These are phyloP conservation scores for Epichloe hybrida DNA, from an alignment of 2,329 filamentous ascomycete species.

Conservation along the genomic window DNA sequence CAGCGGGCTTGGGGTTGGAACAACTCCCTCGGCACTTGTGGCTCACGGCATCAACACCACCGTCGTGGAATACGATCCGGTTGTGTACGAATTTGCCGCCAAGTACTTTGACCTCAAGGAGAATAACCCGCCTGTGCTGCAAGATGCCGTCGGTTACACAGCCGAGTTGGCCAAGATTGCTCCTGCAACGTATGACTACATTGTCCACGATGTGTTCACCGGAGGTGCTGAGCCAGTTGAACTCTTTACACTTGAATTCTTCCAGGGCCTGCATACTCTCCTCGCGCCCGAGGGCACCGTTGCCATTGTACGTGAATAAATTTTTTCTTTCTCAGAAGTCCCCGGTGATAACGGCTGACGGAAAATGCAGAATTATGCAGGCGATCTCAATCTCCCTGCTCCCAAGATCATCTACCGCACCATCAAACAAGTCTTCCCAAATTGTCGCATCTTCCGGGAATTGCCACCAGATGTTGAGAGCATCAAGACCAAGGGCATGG, in stretches of 20 bases:
- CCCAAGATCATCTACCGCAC: conserved; percentile 71
- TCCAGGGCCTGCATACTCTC: conserved; percentile 55
- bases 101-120: conserved; percentile 70
- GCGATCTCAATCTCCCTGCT: conserved; percentile 65
- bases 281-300: conserved; percentile 69
- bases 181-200: conserved; percentile 62
- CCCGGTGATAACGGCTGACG: conserved; percentile 8
- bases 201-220: conserved; percentile 95
- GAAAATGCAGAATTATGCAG: conserved; percentile 69
- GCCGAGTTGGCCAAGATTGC: conserved; percentile 28
- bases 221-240: conserved; percentile 82
- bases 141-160: conserved; percentile 66
- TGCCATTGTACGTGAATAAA: conserved; percentile 55
- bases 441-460: conserved; percentile 85
- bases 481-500: conserved; percentile 35
- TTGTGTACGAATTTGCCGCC: conserved; percentile 69
- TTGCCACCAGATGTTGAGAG: conserved; percentile 36
- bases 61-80: conserved; percentile 86
- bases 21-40: conserved; percentile 69
- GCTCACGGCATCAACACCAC: conserved; percentile 84
- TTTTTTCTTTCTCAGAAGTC: background rate
- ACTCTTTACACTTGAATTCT: conserved; percentile 78
- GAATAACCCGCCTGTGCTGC: conserved; percentile 68
- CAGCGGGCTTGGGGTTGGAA: conserved; percentile 84
- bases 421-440: conserved; percentile 70